Evolutionary conservation across 768 basidiomycete species (phyloP).

Genomic region (Mycena olivaceomarginata): DNA sequence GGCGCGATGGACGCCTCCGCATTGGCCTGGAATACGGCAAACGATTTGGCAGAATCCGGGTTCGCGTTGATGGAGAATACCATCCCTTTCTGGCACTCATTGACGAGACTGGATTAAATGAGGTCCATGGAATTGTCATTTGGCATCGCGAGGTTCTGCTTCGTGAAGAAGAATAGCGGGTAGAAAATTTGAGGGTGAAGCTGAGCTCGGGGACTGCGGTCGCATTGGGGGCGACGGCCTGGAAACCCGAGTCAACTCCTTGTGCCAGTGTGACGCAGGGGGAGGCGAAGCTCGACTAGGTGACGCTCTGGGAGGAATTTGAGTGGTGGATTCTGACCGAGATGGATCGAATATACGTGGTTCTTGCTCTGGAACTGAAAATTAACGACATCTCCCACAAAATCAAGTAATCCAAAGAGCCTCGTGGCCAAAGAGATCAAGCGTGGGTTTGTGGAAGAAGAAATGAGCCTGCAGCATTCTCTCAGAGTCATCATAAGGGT

Average conservation of each 20-base stretch:
- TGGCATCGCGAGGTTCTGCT: too few species aligned
- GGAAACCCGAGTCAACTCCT: slow-evolving; percentile 6
- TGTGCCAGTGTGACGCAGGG: not conserved
- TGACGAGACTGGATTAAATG: not conserved
- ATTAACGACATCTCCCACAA: slow-evolving; percentile 14
- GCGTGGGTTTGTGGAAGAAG: too few species aligned
- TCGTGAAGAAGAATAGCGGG: too few species aligned
- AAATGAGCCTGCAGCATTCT: too few species aligned
- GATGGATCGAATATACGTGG: not conserved
- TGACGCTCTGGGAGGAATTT: not conserved
- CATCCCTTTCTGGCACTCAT: slow-evolving; percentile 18
- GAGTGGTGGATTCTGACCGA: not conserved
- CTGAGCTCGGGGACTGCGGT: not conserved
- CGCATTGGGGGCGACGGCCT: not conserved
- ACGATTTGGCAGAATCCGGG: slow-evolving; percentile 14
- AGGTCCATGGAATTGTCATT: not conserved
- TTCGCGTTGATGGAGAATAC: slow-evolving; percentile 20
- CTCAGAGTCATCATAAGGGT: too few species aligned
- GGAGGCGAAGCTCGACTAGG: slow-evolving; percentile 2
- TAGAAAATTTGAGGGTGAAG: not conserved
- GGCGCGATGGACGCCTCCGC: slow-evolving; percentile 10
- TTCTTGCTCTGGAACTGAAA: slow-evolving; percentile 63
- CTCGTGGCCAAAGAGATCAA: too few species aligned
- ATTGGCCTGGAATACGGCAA: slow-evolving; percentile 27
- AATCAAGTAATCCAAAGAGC: too few species aligned